Conservation (phyloP, 192 early-diverging fungal species). For the Coemansia sp. region DNA sequence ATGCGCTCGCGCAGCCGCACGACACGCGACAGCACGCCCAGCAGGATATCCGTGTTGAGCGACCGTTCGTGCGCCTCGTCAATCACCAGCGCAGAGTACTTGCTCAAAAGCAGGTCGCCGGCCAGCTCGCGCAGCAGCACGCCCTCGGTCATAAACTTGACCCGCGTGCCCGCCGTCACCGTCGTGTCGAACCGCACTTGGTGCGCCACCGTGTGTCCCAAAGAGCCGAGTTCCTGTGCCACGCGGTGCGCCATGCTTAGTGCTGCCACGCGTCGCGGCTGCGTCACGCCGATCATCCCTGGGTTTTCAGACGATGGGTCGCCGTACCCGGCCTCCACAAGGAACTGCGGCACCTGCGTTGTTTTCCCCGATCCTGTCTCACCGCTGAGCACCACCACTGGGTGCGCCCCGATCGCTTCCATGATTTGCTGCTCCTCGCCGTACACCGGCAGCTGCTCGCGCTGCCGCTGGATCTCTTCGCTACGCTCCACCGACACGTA, state of each 20-base stretch:
- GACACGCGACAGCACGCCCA: constrained; percentile 94
- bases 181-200: constrained; percentile 92
- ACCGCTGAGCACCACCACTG: constrained; percentile 90
- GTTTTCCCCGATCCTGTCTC: constrained; percentile 98
- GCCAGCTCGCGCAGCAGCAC: constrained; percentile 93
- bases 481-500: constrained; percentile 74
- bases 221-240: constrained; percentile 79
- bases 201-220: constrained; percentile 58
- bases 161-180: constrained; percentile 68
- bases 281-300: constrained; percentile 96
- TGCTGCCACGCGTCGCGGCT: constrained; percentile 96
- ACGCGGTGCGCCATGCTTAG: constrained; percentile 96
- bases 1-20: constrained; percentile 70
- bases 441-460: constrained; percentile 84
- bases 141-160: constrained; percentile 99
- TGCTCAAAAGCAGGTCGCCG: constrained; percentile 79
- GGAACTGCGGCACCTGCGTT: constrained; percentile 95
- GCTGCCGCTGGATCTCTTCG: constrained; percentile 69
- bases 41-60: constrained; percentile 95
- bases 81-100: constrained; percentile 95
- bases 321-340: constrained; percentile 98
- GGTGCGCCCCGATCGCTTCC: constrained; percentile 88
- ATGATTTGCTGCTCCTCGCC: constrained; percentile 97
- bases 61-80: constrained; percentile 99
- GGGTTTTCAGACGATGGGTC: constrained; percentile 72